A percentile compares a stretch with the other conserved stretches of the same genome.
Conservation (phyloP, 2,329 filamentous ascomycete genomes). For the Paecilomyces variotii region DNA sequence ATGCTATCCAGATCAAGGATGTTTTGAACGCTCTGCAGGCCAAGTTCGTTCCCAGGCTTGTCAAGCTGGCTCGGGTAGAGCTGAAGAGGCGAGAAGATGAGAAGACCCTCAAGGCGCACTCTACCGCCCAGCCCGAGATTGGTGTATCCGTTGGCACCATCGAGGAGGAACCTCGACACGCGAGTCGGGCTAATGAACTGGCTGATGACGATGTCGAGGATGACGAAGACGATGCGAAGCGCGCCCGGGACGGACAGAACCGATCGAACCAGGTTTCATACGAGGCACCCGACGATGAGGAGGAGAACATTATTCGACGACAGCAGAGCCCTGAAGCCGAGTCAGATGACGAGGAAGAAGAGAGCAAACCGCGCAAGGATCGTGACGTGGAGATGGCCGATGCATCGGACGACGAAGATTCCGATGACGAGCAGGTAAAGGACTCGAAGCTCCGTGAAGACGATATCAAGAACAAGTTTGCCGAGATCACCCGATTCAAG, state of each 20-base stretch:
- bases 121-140: conserved; percentile 69
- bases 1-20: conserved; percentile 71
- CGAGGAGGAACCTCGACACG: conserved; percentile 42
- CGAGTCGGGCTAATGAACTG: conserved; percentile 48
- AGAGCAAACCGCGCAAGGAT: conserved; percentile 17
- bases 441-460: conserved; percentile 49
- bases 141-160: conserved; percentile 53
- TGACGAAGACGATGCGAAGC: conserved; percentile 64
- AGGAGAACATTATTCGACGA: conserved; percentile 66
- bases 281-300: conserved; percentile 86
- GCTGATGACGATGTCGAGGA: conserved; percentile 65
- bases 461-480: conserved; percentile 55
- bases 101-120: conserved; percentile 47
- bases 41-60: conserved; percentile 66
- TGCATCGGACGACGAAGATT: conserved; percentile 31
- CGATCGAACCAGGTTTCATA: conserved; percentile 78
- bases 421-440: conserved; percentile 34
- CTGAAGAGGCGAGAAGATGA: conserved; percentile 67
- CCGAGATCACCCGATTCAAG: conserved; percentile 65
- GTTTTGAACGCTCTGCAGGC: conserved; percentile 73
- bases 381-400: conserved; percentile 30
- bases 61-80: conserved; percentile 64
- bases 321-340: conserved; percentile 53
- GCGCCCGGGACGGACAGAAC: conserved; percentile 57
- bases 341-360: conserved; percentile 45